These are phyloP conservation scores for Dioscorea dumetorum DNA, from an alignment of 106 monocot genomes.

Conservation along the genomic window DNA sequence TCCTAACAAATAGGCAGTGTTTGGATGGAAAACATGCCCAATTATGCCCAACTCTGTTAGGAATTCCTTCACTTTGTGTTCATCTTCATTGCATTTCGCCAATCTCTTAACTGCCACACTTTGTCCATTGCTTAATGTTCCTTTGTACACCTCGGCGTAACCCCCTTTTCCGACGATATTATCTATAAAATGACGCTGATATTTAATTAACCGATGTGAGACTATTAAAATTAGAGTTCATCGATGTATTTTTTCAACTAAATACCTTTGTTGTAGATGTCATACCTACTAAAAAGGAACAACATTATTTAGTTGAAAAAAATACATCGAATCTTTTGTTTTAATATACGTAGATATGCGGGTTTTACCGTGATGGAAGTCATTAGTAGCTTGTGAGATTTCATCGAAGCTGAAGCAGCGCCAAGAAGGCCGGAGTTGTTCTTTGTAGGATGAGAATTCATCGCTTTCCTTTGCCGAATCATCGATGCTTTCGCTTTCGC, in stretches of 20 bases:
- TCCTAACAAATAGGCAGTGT: conserved; percentile 42
- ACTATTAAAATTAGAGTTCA: no score
- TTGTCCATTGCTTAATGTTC: conserved; percentile 36
- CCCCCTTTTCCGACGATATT: conserved; percentile 71
- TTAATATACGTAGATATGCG: not conserved
- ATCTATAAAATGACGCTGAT: conserved; percentile 13
- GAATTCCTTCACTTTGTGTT: conserved; percentile 55
- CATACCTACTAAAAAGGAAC: no score
- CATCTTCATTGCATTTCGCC: conserved; percentile 17
- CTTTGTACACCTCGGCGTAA: conserved; percentile 64
- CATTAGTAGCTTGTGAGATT: conserved; percentile 40
- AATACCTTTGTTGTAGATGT: no score
- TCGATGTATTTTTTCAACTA: no score
- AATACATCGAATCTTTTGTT: not conserved
- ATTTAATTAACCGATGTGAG: no score
- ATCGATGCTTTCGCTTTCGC: conserved; percentile 13
- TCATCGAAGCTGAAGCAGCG: conserved; percentile 61
- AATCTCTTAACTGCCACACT: conserved; percentile 59
- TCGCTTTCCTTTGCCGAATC: conserved; percentile 15
- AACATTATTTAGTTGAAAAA: not conserved
- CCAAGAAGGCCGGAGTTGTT: conserved; percentile 41
- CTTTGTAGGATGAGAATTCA: conserved; percentile 9
- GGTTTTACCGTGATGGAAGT: conserved; percentile 47
- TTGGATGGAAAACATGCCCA: conserved; percentile 65
- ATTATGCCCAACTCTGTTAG: conserved; percentile 55